A percentile compares a stretch with the other conserved stretches of the same genome.
Conservation (phyloP, 305 asterid genomes). For the Fraxinus angustifolia region DNA sequence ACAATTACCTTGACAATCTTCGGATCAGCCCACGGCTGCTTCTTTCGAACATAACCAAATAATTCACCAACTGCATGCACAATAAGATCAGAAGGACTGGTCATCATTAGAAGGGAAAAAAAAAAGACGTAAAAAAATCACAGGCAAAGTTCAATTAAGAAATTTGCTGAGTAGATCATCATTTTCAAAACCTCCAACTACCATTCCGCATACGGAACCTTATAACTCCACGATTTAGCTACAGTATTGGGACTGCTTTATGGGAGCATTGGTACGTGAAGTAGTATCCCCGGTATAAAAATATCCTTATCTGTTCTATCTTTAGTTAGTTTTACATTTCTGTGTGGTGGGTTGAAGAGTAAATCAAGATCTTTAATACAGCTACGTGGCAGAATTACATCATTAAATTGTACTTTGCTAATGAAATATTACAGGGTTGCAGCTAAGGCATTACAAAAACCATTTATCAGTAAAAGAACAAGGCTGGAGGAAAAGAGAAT, state of each 20-base stretch:
- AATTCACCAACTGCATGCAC: slow-evolving; percentile 72
- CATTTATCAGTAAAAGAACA: not conserved
- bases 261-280: not conserved
- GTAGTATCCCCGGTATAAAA: not conserved
- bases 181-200: not conserved
- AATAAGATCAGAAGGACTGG: slow-evolving; percentile 13
- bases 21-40: slow-evolving; percentile 94
- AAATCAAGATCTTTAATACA: not conserved
- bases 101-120: slow-evolving; percentile 2
- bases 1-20: slow-evolving; percentile 70
- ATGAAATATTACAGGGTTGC: not conserved
- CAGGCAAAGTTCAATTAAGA: slow-evolving; percentile 7
- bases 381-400: not conserved
- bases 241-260: not conserved
- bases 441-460: not conserved
- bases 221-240: not conserved
- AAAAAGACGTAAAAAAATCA: not conserved
- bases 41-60: slow-evolving; percentile 72
- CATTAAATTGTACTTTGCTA: not conserved
- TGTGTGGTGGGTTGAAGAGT: not conserved
- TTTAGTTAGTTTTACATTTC: not conserved
- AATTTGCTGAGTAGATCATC: slow-evolving; percentile 1
- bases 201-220: not conserved
- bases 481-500: not conserved
- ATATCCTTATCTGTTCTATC: not conserved